A percentile compares a stretch with the other conserved stretches of the same genome.
Evolutionary conservation across 768 basidiomycete species (phyloP).

Genomic region (Kwoniella heveanensis): DNA sequence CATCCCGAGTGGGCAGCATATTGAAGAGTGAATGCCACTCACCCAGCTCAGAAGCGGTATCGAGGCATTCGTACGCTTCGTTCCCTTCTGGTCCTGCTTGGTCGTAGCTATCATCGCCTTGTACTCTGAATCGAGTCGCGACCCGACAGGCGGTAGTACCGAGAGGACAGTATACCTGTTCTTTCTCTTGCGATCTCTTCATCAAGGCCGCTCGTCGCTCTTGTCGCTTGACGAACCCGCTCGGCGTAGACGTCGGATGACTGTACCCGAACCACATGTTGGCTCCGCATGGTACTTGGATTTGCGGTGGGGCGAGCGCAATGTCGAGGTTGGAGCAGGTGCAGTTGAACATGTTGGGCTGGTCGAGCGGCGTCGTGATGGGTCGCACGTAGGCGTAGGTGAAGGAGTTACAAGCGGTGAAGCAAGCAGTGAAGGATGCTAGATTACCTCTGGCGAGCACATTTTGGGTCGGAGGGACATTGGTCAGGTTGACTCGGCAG

Average conservation of each 20-base stretch:
- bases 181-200: neutral
- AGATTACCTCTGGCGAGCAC: neutral
- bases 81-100: neutral
- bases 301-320: neutral
- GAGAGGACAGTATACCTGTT: neutral
- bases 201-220: neutral
- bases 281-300: neutral
- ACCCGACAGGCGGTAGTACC: neutral
- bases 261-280: neutral
- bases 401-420: neutral
- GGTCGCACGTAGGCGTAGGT: neutral
- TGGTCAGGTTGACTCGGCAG: neutral
- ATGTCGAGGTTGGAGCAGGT: slow-evolving; percentile 2
- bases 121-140: neutral
- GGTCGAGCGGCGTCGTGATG: neutral
- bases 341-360: slow-evolving; percentile 1
- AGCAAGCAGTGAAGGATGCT: neutral
- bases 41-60: neutral
- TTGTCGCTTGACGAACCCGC: slow-evolving; percentile 2
- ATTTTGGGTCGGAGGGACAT: neutral
- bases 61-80: slow-evolving; percentile 1
- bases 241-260: neutral
- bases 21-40: no score
- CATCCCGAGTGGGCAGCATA: no score
- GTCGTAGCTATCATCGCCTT: neutral